phyloP scores from a whole-genome alignment of 23 red algal species.

The Gracilaria gracilis region DNA sequence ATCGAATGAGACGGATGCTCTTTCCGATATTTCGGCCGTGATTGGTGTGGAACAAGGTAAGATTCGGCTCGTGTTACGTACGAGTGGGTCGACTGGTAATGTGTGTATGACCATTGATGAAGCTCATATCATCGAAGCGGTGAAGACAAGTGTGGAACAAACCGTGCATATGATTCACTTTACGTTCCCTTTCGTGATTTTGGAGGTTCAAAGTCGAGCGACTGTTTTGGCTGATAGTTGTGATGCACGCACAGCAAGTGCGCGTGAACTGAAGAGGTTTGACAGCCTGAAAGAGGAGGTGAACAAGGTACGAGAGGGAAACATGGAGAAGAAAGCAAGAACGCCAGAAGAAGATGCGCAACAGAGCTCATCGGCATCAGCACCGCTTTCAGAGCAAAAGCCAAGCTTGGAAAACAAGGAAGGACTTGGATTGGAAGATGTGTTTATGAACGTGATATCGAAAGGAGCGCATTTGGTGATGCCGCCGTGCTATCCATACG shows the following conservation, averaged over 20 bases:
- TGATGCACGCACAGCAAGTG: neutral
- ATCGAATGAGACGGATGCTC: neutral
- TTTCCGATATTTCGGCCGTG: neutral
- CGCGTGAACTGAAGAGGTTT: neutral
- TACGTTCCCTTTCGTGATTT: neutral
- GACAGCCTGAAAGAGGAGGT: neutral
- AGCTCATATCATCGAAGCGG: neutral
- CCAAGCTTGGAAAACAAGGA: constrained; percentile 1
- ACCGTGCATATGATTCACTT: neutral
- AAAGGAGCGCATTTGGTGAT: constrained; percentile 6
- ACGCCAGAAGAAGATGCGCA: neutral
- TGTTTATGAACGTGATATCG: neutral
- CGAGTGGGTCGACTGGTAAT: neutral
- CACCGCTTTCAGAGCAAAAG: neutral
- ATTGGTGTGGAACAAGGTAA: neutral
- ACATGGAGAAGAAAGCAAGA: neutral
- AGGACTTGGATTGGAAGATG: neutral
- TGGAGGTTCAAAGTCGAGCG: neutral
- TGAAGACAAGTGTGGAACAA: neutral
- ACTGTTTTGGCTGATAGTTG: neutral
- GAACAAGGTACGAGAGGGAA: neutral
- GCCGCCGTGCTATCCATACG: constrained; percentile 1
- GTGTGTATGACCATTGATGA: constrained; percentile 1
- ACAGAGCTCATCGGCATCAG: neutral
- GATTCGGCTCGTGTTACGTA: neutral